Evolutionary conservation across 2,329 filamentous ascomycete genomes (phyloP).

Genomic region (Ramichloridium luteum): DNA sequence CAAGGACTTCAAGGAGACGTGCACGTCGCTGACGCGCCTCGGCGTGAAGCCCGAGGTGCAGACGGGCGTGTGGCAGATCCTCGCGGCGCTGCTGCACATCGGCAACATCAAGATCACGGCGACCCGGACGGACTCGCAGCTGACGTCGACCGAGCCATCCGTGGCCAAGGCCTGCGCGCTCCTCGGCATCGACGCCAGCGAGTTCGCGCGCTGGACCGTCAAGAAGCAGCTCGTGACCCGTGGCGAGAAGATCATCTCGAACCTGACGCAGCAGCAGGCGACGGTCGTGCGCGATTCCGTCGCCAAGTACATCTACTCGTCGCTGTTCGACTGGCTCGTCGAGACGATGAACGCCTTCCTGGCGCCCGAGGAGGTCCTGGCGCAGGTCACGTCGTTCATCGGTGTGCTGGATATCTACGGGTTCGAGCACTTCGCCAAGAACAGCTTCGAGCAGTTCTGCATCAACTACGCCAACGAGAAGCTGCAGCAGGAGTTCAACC

Average conservation of each 20-base stretch:
- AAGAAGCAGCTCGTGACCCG: constrained; percentile 97
- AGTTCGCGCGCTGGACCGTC: constrained; percentile 95
- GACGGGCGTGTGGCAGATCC: constrained; percentile 71
- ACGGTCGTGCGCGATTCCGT: constrained; percentile 92
- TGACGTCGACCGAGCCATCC: constrained; percentile 69
- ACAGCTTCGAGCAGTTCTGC: constrained; percentile 99
- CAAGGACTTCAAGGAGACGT: constrained; percentile 81
- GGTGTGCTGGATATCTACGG: constrained; percentile 98
- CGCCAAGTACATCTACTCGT: constrained; percentile 97
- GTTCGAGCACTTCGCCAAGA: constrained; percentile 98
- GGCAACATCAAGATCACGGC: constrained; percentile 95
- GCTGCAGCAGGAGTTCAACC: constrained; percentile 97
- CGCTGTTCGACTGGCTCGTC: constrained; percentile 97
- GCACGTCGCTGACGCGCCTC: constrained; percentile 75
- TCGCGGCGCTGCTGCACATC: constrained; percentile 83
- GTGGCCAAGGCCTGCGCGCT: constrained; percentile 70
- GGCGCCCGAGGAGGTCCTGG: constrained; percentile 76
- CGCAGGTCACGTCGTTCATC: constrained; percentile 78
- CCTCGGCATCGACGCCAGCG: constrained; percentile 71
- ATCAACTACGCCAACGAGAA: constrained; percentile 99
- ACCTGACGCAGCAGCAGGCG: constrained; percentile 85
- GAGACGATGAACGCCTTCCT: constrained; percentile 87
- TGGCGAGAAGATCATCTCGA: constrained; percentile 95
- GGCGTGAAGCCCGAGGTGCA: constrained; percentile 68
- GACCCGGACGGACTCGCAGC: constrained; percentile 73